Evolutionary conservation across 2,329 filamentous ascomycete genomes (phyloP).

Genomic region (Penicillium sclerotigenum): DNA sequence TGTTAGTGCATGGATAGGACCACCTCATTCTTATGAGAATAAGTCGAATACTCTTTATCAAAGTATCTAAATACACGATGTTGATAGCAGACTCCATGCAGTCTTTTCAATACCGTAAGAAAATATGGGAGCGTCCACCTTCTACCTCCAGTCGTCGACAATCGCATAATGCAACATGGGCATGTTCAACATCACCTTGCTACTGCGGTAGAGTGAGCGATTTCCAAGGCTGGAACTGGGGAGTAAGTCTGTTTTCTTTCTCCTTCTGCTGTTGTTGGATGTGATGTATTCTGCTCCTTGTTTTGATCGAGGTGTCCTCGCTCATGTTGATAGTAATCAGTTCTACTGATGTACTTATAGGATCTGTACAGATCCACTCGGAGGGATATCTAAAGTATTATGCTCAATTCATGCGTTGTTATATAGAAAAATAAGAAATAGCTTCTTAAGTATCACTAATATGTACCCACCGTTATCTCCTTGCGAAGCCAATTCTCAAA

Average conservation of each 20-base stretch:
- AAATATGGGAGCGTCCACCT: no score
- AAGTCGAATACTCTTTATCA: neutral
- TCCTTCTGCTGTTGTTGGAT: no score
- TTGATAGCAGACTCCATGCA: neutral
- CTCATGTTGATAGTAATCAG: neutral
- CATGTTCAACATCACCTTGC: no score
- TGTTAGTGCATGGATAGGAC: neutral
- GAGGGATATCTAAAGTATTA: neutral
- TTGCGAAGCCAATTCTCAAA: neutral
- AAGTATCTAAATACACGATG: neutral
- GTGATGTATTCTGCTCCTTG: neutral
- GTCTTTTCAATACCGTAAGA: no score
- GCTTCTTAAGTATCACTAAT: neutral
- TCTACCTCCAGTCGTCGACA: no score
- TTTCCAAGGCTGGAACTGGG: no score
- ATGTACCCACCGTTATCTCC: slow-evolving; percentile 4
- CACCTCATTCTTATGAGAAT: neutral
- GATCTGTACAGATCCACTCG: neutral
- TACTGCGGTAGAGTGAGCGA: no score
- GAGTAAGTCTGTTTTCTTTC: no score
- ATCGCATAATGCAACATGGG: no score
- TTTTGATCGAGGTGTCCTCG: neutral
- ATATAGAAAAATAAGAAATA: neutral
- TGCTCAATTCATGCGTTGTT: neutral
- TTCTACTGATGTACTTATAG: neutral